A percentile compares a stretch with the other conserved stretches of the same genome.
phyloP scores from a whole-genome alignment of 768 basidiomycete species.

The Agrocybe praecox region DNA sequence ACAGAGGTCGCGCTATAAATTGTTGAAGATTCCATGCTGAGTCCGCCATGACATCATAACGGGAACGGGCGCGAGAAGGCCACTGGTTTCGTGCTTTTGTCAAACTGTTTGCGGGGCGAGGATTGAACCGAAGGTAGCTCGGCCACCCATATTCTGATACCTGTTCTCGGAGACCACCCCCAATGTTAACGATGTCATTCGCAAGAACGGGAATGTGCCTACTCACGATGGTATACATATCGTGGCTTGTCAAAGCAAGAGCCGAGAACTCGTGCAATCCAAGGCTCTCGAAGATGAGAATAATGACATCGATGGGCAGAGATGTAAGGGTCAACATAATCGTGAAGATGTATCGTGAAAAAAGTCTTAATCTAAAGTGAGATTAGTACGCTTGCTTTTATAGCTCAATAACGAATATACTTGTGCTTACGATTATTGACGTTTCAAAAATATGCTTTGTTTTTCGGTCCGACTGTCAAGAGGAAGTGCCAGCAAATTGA shows the following conservation, averaged over 20 bases:
- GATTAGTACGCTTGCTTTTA: constrained; percentile 2
- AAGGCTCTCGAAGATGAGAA: constrained; percentile 52
- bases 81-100: constrained; percentile 43
- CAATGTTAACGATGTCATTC: background rate
- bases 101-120: constrained; percentile 57
- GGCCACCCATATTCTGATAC: constrained; percentile 67
- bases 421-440: background rate
- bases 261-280: constrained; percentile 42
- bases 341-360: background rate
- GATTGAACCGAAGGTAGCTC: constrained; percentile 48
- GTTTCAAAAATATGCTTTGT: background rate
- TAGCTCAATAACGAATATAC: background rate
- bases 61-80: constrained; percentile 44
- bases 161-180: constrained; percentile 32
- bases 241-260: constrained; percentile 41
- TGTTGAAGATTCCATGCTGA: constrained; percentile 47
- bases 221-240: constrained; percentile 48
- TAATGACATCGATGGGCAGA: constrained; percentile 58
- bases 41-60: constrained; percentile 57
- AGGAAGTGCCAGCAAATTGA: background rate
- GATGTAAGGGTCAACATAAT: constrained; percentile 29
- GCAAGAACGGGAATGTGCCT: background rate
- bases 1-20: constrained; percentile 69
- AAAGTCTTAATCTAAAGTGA: background rate
- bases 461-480: background rate